Conservation (phyloP, 257 asterid species). For the Primulina tabacum region DNA sequence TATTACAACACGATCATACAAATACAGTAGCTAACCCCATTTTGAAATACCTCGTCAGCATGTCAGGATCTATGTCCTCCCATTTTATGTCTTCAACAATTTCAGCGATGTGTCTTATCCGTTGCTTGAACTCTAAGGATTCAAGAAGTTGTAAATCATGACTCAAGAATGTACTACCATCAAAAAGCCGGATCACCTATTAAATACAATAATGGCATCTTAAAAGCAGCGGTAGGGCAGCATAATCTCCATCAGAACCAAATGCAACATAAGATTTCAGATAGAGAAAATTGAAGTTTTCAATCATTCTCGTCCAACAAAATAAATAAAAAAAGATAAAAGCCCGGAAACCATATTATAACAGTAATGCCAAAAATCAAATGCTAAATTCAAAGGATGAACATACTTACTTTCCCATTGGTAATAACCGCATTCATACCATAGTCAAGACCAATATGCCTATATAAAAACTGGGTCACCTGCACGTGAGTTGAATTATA, state of each 20-base stretch:
- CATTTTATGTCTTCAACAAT: conserved; percentile 82
- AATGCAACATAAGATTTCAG: conserved; percentile 16
- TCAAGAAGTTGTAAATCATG: conserved; percentile 92
- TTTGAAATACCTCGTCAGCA: conserved; percentile 65
- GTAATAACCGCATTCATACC: conserved; percentile 87
- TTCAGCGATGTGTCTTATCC: conserved; percentile 76
- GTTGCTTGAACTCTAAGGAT: conserved; percentile 90
- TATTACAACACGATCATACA: not conserved
- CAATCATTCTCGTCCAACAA: not conserved
- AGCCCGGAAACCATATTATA: conserved; percentile 1
- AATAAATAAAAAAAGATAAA: not conserved
- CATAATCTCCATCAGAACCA: conserved; percentile 15
- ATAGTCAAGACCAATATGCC: conserved; percentile 61
- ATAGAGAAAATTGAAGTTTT: conserved; percentile 6
- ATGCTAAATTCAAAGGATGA: conserved; percentile 15
- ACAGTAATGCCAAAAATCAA: conserved; percentile 12
- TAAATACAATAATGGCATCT: conserved; percentile 25
- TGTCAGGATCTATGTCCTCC: conserved; percentile 83
- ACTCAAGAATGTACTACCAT: conserved; percentile 63
- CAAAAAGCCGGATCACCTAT: conserved; percentile 65
- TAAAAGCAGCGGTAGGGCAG: conserved; percentile 18
- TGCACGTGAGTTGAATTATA: conserved; percentile 40
- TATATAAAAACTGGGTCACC: conserved; percentile 74
- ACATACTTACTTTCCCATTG: conserved; percentile 88
- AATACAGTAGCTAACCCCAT: conserved; percentile 18